Percentiles rank a stretch among this genome's conserved stretches.
Conservation (phyloP, 306 rosid species). For the Canavalia ensiformis region DNA sequence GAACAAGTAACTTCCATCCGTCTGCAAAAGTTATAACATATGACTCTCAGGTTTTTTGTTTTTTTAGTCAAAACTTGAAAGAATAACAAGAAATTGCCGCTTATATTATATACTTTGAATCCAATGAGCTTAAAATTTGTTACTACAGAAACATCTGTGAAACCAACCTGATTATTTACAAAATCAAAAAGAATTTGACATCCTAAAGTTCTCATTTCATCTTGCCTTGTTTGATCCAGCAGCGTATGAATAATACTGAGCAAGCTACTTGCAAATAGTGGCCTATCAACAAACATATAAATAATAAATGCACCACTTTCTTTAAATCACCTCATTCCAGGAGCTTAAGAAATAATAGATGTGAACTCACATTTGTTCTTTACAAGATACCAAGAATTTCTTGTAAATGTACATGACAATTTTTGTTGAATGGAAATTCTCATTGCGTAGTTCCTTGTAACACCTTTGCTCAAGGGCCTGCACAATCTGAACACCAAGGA, state of each 20-base stretch:
- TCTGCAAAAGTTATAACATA: constrained; percentile 58
- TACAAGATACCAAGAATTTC: constrained; percentile 84
- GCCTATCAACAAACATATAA: constrained; percentile 66
- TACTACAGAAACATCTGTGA: constrained; percentile 13
- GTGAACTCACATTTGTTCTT: constrained; percentile 89
- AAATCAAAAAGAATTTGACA: constrained; percentile 87
- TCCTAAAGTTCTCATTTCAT: constrained; percentile 91
- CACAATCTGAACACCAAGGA: constrained; percentile 74
- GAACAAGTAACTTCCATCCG: constrained; percentile 81
- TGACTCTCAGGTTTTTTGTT: constrained; percentile 26
- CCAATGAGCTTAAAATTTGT: constrained; percentile 16
- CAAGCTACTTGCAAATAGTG: constrained; percentile 90
- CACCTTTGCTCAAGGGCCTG: constrained; percentile 89
- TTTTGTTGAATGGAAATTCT: constrained; percentile 74
- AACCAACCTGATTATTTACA: constrained; percentile 88
- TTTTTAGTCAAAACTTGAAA: constrained; percentile 5
- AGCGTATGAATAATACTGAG: constrained; percentile 83
- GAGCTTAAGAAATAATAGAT: background rate
- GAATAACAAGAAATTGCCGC: constrained; percentile 15
- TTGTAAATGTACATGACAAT: constrained; percentile 86
- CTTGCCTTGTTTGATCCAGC: constrained; percentile 88
- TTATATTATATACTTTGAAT: constrained; percentile 29
- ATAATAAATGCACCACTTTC: constrained; percentile 27
- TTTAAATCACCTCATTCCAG: constrained; percentile 33
- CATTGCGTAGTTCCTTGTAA: constrained; percentile 88